Base-by-base conservation (phyloP, 148 eudicot species). In the Heliosperma pusillum region DNA sequence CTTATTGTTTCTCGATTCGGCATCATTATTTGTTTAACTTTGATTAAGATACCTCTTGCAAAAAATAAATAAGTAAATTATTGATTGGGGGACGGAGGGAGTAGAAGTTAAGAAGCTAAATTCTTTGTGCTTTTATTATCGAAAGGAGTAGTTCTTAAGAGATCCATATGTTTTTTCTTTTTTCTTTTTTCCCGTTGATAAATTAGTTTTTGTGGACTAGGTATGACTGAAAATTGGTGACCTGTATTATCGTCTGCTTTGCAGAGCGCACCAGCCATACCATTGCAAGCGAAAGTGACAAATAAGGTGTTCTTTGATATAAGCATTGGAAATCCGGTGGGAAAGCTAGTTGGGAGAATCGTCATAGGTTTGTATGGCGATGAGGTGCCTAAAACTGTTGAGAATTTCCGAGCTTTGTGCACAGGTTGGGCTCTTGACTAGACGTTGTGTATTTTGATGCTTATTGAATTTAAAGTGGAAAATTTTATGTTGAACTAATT, bases 361-460 rank as follows among this genome's bases (percentile, higher is more conserved):
- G 99, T 95, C 17, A 95, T 95, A 61, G 99, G 99, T 52, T 80
- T 95, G 74, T 95, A 71, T 79, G 99, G 97, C 56, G 92, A 92
- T 76, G 97, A 95, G 56, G 97, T 92, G 76, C 97, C 97, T 60
- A 89, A 88, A 81, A 92, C 97, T n/a, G 87, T 85, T 5, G 97
- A 89, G 80, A 95, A 95, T 52, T 95, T 95, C 83, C 91, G 97
- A 70, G 97, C 97, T 73, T 86, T 95, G 82, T 95, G 97, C 89
- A 95, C 97, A 85, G 99, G 99, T 95, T 71, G 44, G 26, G n/a
- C 52, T 12, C 53, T 20, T 57, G 10, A 60, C 15, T 29, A 24
- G 22, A 16, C 52, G 24, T 59, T 10, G 6, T 55, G 53, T 30
- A 40, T 10, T 50, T 19, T n/a, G 68, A 66, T 30, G 62, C 27